phyloP scores from a whole-genome alignment of 345 rosid genomes.

The Euphorbia lathyris region DNA sequence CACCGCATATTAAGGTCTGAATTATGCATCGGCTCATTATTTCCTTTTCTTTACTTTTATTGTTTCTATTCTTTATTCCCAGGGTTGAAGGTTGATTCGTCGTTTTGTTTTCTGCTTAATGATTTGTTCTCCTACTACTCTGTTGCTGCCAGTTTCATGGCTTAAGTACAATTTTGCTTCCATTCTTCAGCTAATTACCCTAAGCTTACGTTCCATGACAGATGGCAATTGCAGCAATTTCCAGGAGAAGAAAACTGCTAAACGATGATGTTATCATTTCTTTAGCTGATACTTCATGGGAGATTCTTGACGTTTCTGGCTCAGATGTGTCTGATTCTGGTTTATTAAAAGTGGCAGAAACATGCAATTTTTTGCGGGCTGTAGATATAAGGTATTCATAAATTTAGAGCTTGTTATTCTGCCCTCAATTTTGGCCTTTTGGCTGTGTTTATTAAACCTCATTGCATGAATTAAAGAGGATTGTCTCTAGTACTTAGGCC shows the following conservation, averaged over 20 bases:
- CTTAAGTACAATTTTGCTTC: background rate
- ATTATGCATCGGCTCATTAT: background rate
- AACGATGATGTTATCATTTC: conserved; percentile 53
- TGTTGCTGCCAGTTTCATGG: too few relatives aligned
- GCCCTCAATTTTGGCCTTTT: background rate
- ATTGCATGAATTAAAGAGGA: background rate
- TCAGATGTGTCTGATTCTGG: conserved; percentile 73
- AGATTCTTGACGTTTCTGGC: conserved; percentile 73
- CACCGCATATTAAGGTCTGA: conserved; percentile 65
- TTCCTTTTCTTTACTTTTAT: background rate
- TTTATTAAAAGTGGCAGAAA: conserved; percentile 48
- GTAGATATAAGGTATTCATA: conserved; percentile 73
- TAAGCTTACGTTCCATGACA: conserved; percentile 17
- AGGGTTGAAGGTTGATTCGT: too few relatives aligned
- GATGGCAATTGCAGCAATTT: conserved; percentile 72
- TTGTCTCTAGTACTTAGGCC: background rate
- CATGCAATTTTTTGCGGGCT: conserved; percentile 67
- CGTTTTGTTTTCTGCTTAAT: too few relatives aligned
- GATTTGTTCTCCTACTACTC: too few relatives aligned
- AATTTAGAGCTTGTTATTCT: background rate
- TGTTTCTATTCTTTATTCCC: background rate
- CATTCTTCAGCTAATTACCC: background rate
- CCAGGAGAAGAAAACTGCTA: conserved; percentile 72
- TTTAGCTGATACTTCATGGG: conserved; percentile 82
- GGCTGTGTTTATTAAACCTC: too few relatives aligned